Conservation (phyloP, 2,329 filamentous ascomycete species). For the Fusarium sp. region DNA sequence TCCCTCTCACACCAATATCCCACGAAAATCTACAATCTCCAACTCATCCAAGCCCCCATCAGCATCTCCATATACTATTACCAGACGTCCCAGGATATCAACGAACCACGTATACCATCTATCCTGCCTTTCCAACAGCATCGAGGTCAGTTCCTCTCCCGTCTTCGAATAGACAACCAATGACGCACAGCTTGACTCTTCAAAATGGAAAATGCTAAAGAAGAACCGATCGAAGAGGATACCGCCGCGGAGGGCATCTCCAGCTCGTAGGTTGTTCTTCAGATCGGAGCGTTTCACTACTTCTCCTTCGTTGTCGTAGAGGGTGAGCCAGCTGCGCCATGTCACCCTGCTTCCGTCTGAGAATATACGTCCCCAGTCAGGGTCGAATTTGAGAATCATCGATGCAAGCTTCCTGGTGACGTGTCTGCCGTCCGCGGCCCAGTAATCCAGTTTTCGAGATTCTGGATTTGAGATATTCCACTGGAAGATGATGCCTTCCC, state of each 20-base stretch:
- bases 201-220: slow-evolving; percentile 5
- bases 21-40: slow-evolving; percentile 19
- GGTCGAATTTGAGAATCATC: not conserved
- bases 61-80: not conserved
- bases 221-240: slow-evolving; percentile 27
- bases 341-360: not conserved
- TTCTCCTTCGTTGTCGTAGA: not conserved
- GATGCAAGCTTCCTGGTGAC: not conserved
- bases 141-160: slow-evolving; percentile 8
- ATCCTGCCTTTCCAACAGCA: not conserved
- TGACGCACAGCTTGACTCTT: not conserved
- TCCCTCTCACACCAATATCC: not conserved
- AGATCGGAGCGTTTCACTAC: not conserved
- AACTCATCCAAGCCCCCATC: not conserved
- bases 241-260: not conserved
- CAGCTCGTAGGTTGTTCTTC: not conserved
- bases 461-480: not conserved
- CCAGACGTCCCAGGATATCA: slow-evolving; percentile 17
- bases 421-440: slow-evolving; percentile 4
- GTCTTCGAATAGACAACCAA: slow-evolving; percentile 14
- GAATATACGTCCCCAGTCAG: not conserved
- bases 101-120: slow-evolving; percentile 1
- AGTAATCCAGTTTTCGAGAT: not conserved
- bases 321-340: not conserved
- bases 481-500: not conserved